A percentile compares a stretch with the other conserved stretches of the same genome.
Conservation (phyloP, 2,329 filamentous ascomycete genomes). For the Fusarium caatingaense region DNA sequence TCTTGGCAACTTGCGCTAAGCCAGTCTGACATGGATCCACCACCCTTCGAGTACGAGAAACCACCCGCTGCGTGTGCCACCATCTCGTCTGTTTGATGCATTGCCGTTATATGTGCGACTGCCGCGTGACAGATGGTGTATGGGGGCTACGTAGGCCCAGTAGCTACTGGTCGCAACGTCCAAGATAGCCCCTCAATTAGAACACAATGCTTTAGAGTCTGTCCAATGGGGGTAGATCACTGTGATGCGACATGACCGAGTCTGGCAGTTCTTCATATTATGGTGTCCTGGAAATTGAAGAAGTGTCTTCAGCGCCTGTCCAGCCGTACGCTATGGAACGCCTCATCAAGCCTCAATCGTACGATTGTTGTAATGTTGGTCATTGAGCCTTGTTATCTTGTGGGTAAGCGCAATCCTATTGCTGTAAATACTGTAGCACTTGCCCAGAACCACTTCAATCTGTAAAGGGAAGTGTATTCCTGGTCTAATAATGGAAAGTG, state of each 20-base stretch:
- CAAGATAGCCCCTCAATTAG: conserved; percentile 9
- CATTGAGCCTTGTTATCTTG: not conserved
- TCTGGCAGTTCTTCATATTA: conserved; percentile 20
- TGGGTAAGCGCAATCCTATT: not conserved
- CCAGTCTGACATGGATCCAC: conserved; percentile 5
- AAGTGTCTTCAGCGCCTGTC: conserved; percentile 16
- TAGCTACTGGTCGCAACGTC: conserved; percentile 2
- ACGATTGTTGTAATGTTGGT: conserved; percentile 26
- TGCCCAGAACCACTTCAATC: not conserved
- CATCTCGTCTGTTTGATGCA: conserved; percentile 18
- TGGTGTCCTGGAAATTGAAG: conserved; percentile 12
- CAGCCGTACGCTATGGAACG: conserved; percentile 11
- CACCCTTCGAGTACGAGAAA: conserved; percentile 2
- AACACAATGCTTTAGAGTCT: conserved; percentile 9
- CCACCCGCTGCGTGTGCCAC: conserved; percentile 13
- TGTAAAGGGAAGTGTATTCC: not conserved
- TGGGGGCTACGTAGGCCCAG: not conserved
- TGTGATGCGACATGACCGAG: conserved; percentile 14
- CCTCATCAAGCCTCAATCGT: conserved; percentile 29
- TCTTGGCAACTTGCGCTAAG: conserved; percentile 34
- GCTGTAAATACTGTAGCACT: not conserved
- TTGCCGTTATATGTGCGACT: conserved; percentile 30
- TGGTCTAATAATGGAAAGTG: not conserved
- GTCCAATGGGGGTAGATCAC: conserved; percentile 2
- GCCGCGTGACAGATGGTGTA: conserved; percentile 13